phyloP scores from a whole-genome alignment of 163 green algal species.

The Scenedesmus sp. region DNA sequence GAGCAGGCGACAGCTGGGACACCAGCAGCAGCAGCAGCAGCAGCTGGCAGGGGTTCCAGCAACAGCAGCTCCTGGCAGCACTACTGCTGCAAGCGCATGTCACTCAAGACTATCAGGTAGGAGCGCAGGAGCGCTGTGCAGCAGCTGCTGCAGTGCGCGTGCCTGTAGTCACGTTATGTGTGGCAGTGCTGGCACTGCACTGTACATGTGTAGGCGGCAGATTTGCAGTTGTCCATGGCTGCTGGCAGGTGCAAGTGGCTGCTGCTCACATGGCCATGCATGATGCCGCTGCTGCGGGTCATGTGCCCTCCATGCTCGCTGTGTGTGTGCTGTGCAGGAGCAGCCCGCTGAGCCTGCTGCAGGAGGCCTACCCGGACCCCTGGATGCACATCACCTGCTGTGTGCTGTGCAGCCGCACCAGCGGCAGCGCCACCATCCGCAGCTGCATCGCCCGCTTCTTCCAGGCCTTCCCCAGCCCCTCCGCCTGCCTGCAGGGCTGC shows the following conservation, averaged over 20 bases:
- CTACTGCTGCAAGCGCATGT: conserved; percentile 52
- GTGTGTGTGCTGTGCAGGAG: conserved; percentile 35
- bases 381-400: conserved; percentile 65
- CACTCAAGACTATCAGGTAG: conserved; percentile 36
- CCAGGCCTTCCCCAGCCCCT: conserved; percentile 53
- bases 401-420: conserved; percentile 71
- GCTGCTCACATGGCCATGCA: background rate
- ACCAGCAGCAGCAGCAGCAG: background rate
- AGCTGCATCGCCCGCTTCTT: conserved; percentile 62
- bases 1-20: background rate
- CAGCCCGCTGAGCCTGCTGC: conserved; percentile 66
- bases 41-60: background rate
- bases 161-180: background rate
- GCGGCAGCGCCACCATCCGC: conserved; percentile 53
- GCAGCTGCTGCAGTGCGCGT: background rate
- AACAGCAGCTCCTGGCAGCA: conserved; percentile 23
- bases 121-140: background rate
- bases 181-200: background rate
- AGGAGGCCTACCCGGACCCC: conserved; percentile 63
- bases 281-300: background rate
- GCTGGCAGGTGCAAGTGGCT: background rate
- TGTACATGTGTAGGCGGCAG: background rate
- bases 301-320: background rate
- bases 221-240: background rate
- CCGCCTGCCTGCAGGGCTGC: conserved; percentile 49